Base-by-base conservation (phyloP, 768 basidiomycete species). In the Calocera viscosa region DNA sequence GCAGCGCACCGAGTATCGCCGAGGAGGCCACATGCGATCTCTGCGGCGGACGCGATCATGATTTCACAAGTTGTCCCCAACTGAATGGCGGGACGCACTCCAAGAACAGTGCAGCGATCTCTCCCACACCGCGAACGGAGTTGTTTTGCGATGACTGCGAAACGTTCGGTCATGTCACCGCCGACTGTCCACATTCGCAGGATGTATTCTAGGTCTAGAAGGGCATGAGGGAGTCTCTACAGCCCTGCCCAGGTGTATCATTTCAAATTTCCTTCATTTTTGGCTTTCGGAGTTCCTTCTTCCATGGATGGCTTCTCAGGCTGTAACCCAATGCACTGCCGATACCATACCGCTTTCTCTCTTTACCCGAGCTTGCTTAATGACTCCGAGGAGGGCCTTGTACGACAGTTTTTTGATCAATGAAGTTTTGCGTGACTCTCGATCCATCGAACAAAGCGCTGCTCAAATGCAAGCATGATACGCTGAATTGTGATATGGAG, bases 61-160 rank as follows among this genome's bases (percentile, higher is more conserved):
- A 93, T 72, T 87, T 93, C 63, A 91, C 92, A 75, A 86, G 82
- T 40, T 94, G 92, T 74, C 85, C 86, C 67, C 81, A 90, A 63
- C 80, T 91, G 68, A 84, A 84, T 72, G 85, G 83, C 34, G 85
- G 84, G 39, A 72, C 73, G 28, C 72, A 78, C 11, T 68, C 74
- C 17, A 70, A 74, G 2, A 71, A 75, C 16, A 64, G 68, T 63
- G 68, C 71, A 49, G 67, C 38, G 40, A 33, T 74, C 68, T 63
- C 66, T 16, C 39, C 69, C 30, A 1, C 64, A 67, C 32, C 35
- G 64, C n/a, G 69, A 17, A 74, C 74, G 19, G 82, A 81, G 65
- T 71, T 83, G 41, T 89, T 83, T 72, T 94, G 92, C 74, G 88
- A 86, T 65, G 91, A 94, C 70, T 94, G 92, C 73, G 92, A 93